Evolutionary conservation across 306 rosid genomes (phyloP), one percentile per base, ranked within the genome.

Genomic region (Trichosanthes truncata): DNA sequence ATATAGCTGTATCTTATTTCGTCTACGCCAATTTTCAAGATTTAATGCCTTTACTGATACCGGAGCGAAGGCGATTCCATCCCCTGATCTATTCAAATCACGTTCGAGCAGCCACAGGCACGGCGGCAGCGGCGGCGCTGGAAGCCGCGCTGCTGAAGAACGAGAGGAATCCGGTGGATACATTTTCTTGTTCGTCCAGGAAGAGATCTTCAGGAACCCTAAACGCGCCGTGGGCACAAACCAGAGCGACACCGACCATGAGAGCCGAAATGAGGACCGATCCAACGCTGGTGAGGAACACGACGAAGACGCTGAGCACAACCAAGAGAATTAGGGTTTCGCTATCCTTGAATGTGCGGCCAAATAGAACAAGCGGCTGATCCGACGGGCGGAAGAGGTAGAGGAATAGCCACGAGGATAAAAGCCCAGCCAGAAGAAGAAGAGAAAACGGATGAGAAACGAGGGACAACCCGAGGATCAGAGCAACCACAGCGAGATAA

Each of bases 371-470:
- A 14, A 96, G 87, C 5, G 99, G 98, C 82, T 92, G 99, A 72
- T 96, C 99, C 4, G 99, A 53, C 6, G 99, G 97, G 12, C 99
- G 98, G 91, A 96, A 90, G 79, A 91, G 88, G 89, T 96, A 93
- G 38, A 96, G 98, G 84, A 96, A 96, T 31, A 93, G 86, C 99
- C 97, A 96, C 2, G 92, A 84, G 12, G 87, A 87, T 68, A 93
- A 83, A 60, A 96, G 90, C 5, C 92, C 96, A 4, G 87, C 21
- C 49, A 96, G 90, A 51, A 87, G 84, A 18, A 96, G 10, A 46
- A 90, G 88, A 1, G 99, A 96, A 69, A 93, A 73, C 3, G 99
- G 99, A 62, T 93, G 84, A 0, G 98, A 83, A n/a, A 96, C 71
- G 78, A 96, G 98, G 0, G 99, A 96, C 4, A 96, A 76, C 0